Conservation (phyloP, 192 early-diverging fungal genomes). For the Entomortierella beljakovae region DNA sequence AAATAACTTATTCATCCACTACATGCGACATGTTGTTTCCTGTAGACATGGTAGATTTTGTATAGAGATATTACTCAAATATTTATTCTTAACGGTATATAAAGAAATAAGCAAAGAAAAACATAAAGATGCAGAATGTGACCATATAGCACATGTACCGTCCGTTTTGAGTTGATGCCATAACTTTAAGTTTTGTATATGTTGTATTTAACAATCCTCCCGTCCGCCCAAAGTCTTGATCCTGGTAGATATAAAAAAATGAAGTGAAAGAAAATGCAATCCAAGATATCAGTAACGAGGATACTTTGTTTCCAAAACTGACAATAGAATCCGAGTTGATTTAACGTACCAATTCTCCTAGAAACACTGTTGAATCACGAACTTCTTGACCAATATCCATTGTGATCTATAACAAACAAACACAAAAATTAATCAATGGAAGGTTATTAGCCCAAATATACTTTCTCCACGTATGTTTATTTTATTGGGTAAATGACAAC, state of each 20-base stretch:
- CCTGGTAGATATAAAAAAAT: slow-evolving; percentile 6
- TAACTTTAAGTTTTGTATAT: slow-evolving; percentile 45
- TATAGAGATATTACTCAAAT: neutral
- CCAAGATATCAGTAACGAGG: too few species aligned
- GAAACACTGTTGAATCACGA: slow-evolving; percentile 37
- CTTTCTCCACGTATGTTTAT: neutral
- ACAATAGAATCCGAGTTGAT: neutral
- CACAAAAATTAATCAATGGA: neutral
- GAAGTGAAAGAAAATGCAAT: neutral
- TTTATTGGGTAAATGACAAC: neutral
- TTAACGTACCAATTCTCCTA: slow-evolving; percentile 30
- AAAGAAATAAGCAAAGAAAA: slow-evolving; percentile 51
- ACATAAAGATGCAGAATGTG: slow-evolving; percentile 43
- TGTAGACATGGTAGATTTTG: too few species aligned
- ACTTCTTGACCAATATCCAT: slow-evolving; percentile 50
- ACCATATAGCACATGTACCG: slow-evolving; percentile 55
- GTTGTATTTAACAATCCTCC: slow-evolving; percentile 48
- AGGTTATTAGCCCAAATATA: neutral
- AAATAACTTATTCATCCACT: too few species aligned
- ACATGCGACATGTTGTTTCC: too few species aligned
- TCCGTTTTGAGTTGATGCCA: slow-evolving; percentile 51
- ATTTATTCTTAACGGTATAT: slow-evolving; percentile 23
- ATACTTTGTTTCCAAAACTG: too few species aligned
- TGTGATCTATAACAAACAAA: slow-evolving; percentile 22
- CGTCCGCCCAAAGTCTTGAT: slow-evolving; percentile 53